Conservation (phyloP, 2,329 filamentous ascomycete genomes). For the Cordyceps fumosorosea region DNA sequence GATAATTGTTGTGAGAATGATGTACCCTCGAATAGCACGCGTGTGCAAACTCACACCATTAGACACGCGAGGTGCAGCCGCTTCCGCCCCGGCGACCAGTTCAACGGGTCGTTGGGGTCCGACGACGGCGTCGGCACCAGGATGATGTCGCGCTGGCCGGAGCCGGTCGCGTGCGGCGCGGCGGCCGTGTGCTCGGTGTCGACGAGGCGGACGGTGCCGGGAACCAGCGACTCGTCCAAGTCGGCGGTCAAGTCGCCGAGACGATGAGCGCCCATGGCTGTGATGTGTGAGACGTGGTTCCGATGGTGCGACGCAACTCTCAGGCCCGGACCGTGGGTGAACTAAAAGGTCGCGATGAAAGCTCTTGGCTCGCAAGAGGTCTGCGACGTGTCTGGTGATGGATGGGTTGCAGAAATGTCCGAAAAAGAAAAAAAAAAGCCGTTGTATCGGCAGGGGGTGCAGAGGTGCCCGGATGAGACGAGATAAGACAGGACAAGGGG, state of each 20-base stretch:
- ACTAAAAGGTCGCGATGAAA: too few species aligned
- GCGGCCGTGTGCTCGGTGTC: slow-evolving; percentile 29
- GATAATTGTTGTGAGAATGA: too few species aligned
- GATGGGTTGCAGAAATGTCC: too few species aligned
- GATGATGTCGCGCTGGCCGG: slow-evolving; percentile 34
- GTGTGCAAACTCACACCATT: slow-evolving; percentile 21
- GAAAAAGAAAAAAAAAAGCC: background rate
- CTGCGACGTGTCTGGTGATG: too few species aligned
- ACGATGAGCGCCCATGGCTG: background rate
- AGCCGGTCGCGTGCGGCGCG: slow-evolving; percentile 25
- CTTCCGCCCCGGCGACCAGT: slow-evolving; percentile 33
- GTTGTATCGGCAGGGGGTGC: background rate
- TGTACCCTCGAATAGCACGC: background rate
- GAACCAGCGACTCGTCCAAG: slow-evolving; percentile 19
- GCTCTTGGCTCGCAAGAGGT: too few species aligned
- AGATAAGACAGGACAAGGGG: too few species aligned
- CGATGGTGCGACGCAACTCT: background rate
- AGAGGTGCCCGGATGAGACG: background rate
- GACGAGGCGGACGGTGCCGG: slow-evolving; percentile 35
- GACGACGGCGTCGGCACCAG: slow-evolving; percentile 43
- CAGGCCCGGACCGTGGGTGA: too few species aligned
- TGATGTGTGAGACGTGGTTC: too few species aligned
- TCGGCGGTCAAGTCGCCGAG: background rate
- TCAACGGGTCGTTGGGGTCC: slow-evolving; percentile 48
- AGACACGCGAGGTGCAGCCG: slow-evolving; percentile 22